These are phyloP conservation scores for Geoglossum glabrum DNA, from an alignment of 495 filamentous ascomycete species.

Conservation along the genomic window DNA sequence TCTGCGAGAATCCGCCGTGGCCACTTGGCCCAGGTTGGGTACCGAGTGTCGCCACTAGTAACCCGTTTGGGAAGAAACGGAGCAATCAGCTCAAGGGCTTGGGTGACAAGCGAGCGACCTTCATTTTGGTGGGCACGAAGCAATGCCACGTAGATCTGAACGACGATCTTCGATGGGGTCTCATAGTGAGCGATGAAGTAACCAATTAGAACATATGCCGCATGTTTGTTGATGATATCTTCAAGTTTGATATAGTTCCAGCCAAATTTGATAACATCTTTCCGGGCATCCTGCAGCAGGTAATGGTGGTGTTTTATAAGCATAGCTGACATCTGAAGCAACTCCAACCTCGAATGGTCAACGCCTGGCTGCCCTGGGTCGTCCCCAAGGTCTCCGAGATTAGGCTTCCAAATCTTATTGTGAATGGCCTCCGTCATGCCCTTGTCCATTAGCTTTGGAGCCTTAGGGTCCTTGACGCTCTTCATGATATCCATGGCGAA, in stretches of 20 bases:
- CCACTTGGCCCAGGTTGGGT: conserved; percentile 73
- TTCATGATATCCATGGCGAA: conserved; percentile 90
- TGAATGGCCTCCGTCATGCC: conserved; percentile 79
- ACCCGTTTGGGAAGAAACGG: conserved; percentile 73
- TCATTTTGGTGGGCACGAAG: conserved; percentile 88
- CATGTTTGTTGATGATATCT: conserved; percentile 98
- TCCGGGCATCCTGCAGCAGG: conserved; percentile 72
- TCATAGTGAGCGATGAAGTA: conserved; percentile 98
- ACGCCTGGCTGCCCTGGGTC: conserved; percentile 71
- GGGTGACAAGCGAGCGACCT: conserved; percentile 76
- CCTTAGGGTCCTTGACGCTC: conserved; percentile 36
- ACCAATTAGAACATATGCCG: conserved; percentile 87
- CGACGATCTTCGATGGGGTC: conserved; percentile 86
- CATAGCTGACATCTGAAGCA: conserved; percentile 83
- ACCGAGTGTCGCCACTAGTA: conserved; percentile 31
- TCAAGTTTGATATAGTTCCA: conserved; percentile 97
- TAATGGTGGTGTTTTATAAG: conserved; percentile 81
- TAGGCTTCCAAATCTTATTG: conserved; percentile 83
- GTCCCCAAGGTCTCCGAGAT: conserved; percentile 63
- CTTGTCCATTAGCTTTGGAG: conserved; percentile 65
- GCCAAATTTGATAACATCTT: conserved; percentile 96
- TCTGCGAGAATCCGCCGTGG: conserved; percentile 81
- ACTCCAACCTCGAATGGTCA: conserved; percentile 89
- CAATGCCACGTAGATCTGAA: conserved; percentile 79
- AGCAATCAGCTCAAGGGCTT: conserved; percentile 83